Evolutionary conservation across 148 eudicot genomes (phyloP).

Genomic region (Cornus florida): DNA sequence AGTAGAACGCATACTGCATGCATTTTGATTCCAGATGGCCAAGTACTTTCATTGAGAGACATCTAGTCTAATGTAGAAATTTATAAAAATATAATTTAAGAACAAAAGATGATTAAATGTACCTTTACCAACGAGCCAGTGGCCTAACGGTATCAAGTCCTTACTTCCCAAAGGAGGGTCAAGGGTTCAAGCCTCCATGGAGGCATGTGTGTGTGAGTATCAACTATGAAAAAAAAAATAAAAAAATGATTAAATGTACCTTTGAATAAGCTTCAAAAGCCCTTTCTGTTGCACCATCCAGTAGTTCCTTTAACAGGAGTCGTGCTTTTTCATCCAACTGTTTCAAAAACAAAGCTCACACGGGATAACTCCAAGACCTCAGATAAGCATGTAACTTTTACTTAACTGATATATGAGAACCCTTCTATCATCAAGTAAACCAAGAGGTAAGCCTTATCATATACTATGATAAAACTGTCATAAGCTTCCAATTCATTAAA

Average conservation of each 20-base stretch:
- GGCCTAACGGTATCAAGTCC: too few species aligned
- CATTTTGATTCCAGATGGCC: neutral
- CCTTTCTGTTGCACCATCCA: conserved; percentile 34
- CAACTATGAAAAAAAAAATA: too few species aligned
- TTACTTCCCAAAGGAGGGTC: too few species aligned
- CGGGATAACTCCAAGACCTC: neutral
- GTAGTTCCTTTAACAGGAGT: conserved; percentile 25
- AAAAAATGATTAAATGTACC: conserved; percentile 10
- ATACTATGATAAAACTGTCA: too few species aligned
- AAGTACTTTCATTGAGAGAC: too few species aligned
- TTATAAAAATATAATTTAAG: neutral
- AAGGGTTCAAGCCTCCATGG: too few species aligned
- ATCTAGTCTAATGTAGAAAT: neutral
- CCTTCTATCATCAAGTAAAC: neutral
- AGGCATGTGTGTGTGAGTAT: too few species aligned
- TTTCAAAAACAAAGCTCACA: neutral
- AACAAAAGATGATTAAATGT: neutral
- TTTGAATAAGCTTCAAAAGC: conserved; percentile 30
- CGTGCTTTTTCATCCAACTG: conserved; percentile 43
- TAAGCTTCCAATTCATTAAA: too few species aligned
- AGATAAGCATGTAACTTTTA: neutral
- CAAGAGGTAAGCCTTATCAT: too few species aligned
- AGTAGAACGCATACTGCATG: neutral
- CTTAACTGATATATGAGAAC: too few species aligned
- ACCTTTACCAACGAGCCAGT: too few species aligned